These are phyloP conservation scores for Beauveria caledonica DNA, from an alignment of 2,329 filamentous ascomycete genomes.

Conservation along the genomic window DNA sequence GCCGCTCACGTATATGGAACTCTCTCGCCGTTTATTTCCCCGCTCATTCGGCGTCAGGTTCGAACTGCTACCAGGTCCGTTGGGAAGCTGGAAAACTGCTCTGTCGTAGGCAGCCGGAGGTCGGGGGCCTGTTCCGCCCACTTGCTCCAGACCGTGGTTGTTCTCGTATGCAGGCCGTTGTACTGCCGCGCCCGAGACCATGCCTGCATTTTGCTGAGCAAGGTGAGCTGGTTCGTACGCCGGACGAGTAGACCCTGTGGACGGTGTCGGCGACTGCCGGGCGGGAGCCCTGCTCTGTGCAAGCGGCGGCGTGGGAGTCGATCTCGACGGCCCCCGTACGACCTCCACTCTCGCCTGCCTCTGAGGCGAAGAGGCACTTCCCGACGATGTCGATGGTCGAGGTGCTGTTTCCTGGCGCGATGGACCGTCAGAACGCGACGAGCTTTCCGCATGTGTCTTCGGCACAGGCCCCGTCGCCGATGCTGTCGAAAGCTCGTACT, in stretches of 20 bases:
- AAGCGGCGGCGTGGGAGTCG: constrained; percentile 45
- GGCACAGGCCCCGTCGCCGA: constrained; percentile 29
- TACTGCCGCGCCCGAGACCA: constrained; percentile 22
- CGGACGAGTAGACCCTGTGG: constrained; percentile 20
- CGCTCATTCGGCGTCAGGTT: constrained; percentile 24
- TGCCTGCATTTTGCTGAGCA: constrained; percentile 22
- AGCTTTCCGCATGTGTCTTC: constrained; percentile 23
- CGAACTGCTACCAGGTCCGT: constrained; percentile 15
- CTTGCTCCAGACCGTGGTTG: constrained; percentile 23
- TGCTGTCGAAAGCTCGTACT: constrained; percentile 48
- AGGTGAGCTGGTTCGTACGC: constrained; percentile 38
- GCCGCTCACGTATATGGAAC: constrained; percentile 47
- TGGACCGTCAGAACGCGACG: constrained; percentile 21
- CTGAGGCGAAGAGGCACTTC: constrained; percentile 41
- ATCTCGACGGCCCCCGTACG: constrained; percentile 22
- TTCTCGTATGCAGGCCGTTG: constrained; percentile 39
- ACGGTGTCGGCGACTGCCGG: constrained; percentile 38
- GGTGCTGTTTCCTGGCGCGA: constrained; percentile 28
- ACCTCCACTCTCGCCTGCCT: constrained; percentile 28
- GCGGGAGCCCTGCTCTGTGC: constrained; percentile 22
- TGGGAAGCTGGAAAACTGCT: constrained; percentile 24
- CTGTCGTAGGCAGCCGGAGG: constrained; percentile 30
- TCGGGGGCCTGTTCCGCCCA: constrained; percentile 12
- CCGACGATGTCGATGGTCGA: constrained; percentile 42
- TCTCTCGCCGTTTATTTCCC: constrained; percentile 46